Percentiles rank a stretch among this genome's conserved stretches.
Conservation (phyloP, 176 grass and related monocot species). For the Lolium multiflorum region DNA sequence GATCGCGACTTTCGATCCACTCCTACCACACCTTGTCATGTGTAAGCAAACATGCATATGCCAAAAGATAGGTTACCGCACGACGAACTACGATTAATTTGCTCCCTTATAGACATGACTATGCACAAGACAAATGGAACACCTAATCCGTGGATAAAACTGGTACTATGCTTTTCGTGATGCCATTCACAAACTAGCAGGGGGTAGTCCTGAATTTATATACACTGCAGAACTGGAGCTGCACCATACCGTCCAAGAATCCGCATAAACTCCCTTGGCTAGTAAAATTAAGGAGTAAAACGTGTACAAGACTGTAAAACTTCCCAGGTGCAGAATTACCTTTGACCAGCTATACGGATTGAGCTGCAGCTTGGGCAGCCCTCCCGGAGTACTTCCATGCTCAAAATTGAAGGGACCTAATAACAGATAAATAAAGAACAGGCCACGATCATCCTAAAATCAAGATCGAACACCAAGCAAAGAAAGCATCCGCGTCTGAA, state of each 20-base stretch:
- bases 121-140: background rate
- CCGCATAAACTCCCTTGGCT: background rate
- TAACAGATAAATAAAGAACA: background rate
- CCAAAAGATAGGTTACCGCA: background rate
- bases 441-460: background rate
- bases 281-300: too few relatives aligned
- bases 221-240: too few relatives aligned
- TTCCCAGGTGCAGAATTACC: conserved; percentile 28
- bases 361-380: conserved; percentile 70
- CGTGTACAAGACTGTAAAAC: background rate
- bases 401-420: conserved; percentile 84
- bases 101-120: background rate
- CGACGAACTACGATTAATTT: background rate
- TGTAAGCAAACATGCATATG: background rate
- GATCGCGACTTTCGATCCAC: background rate
- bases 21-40: background rate
- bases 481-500: background rate
- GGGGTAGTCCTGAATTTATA: background rate
- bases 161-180: background rate
- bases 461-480: background rate
- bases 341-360: conserved; percentile 95
- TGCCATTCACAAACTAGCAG: background rate
- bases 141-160: background rate
- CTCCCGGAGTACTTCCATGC: conserved; percentile 36
- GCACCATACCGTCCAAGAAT: background rate